A percentile compares a stretch with the other conserved stretches of the same genome.
These are phyloP conservation scores for Aspergillus oerlinghausenensis DNA, from an alignment of 2,329 filamentous ascomycete species.

Conservation along the genomic window DNA sequence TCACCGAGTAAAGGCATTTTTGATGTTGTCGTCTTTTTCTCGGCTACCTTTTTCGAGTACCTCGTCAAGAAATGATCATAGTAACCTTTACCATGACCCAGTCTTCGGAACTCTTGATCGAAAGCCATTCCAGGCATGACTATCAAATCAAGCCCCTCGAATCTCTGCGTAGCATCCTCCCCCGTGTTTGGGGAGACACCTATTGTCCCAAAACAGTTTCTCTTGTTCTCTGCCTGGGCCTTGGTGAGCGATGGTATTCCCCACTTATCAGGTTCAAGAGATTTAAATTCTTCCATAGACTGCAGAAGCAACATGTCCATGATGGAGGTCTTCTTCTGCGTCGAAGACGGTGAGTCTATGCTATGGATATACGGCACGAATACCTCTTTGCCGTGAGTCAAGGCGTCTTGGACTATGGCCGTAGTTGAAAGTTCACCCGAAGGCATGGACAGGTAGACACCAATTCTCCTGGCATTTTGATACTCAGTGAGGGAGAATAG, in stretches of 20 bases:
- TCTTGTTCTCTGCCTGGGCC: conserved; percentile 60
- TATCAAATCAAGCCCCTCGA: conserved; percentile 69
- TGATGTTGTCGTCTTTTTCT: conserved; percentile 25
- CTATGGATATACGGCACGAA: conserved; percentile 87
- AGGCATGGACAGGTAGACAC: conserved; percentile 92
- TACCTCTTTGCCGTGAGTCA: conserved; percentile 73
- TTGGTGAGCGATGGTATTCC: conserved; percentile 82
- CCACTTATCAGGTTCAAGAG: conserved; percentile 76
- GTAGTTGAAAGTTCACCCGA: conserved; percentile 79
- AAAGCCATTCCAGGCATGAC: conserved; percentile 93
- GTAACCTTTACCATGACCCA: conserved; percentile 94
- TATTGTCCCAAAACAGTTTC: conserved; percentile 67
- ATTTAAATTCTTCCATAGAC: conserved; percentile 71
- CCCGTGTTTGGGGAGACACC: conserved; percentile 31
- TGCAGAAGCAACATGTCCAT: conserved; percentile 93
- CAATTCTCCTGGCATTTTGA: conserved; percentile 67
- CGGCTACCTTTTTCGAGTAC: conserved; percentile 52
- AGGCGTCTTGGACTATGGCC: conserved; percentile 73
- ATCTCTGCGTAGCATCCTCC: conserved; percentile 16
- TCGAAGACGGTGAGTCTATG: conserved; percentile 33
- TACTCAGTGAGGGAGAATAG: conserved; percentile 70
- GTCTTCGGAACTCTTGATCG: conserved; percentile 66
- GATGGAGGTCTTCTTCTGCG: conserved; percentile 55
- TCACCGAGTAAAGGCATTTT: conserved; percentile 58
- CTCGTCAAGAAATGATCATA: conserved; percentile 89